These are phyloP conservation scores for Pichia sorboxylosa DNA, from an alignment of 1,139 yeast species.

Conservation along the genomic window DNA sequence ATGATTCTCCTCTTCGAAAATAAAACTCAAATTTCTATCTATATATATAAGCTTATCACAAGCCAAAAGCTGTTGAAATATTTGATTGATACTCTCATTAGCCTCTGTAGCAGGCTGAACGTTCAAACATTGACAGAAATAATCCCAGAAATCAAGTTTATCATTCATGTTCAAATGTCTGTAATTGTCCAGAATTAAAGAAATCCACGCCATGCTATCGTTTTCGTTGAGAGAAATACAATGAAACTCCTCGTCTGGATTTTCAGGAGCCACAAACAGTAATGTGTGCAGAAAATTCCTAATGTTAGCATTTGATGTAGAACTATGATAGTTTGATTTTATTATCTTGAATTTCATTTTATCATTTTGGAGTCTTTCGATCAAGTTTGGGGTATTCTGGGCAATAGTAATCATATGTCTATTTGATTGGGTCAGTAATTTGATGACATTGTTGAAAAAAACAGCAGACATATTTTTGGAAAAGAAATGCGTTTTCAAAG, in stretches of 20 bases:
- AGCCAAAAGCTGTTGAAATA: not conserved
- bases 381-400: not conserved
- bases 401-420: not conserved
- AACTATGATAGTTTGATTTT: not conserved
- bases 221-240: too few species aligned
- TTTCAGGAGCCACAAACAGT: too few species aligned
- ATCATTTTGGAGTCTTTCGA: not conserved
- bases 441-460: not conserved
- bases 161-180: not conserved
- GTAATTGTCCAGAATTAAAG: not conserved
- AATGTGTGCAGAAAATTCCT: too few species aligned
- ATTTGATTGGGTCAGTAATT: not conserved
- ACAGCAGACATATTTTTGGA: not conserved
- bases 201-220: not conserved
- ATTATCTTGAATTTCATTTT: not conserved
- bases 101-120: not conserved
- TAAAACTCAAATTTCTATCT: not conserved
- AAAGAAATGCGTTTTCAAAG: not conserved
- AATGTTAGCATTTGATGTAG: too few species aligned
- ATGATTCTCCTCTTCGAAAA: not conserved
- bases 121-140: not conserved
- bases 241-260: too few species aligned
- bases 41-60: not conserved
- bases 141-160: not conserved
- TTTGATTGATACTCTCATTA: not conserved